Evolutionary conservation across 2,329 filamentous ascomycete species (phyloP).

Genomic region (Daldinia eschscholtzii): DNA sequence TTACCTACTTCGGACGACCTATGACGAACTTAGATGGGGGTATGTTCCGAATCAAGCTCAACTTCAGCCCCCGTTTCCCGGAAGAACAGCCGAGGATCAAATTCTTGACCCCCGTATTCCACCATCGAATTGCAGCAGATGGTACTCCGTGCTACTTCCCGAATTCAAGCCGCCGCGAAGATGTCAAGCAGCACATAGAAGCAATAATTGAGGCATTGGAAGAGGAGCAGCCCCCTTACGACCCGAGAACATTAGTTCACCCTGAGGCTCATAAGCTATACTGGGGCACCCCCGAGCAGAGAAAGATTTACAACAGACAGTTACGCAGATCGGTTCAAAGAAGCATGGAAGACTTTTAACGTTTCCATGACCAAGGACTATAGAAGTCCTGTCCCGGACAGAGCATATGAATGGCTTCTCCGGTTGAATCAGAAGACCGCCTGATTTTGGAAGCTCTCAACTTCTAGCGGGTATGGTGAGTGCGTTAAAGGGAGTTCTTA

Average conservation of each 20-base stretch:
- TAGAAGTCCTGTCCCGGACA: not conserved
- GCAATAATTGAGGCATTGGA: slow-evolving; percentile 86
- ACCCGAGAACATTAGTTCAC: slow-evolving; percentile 88
- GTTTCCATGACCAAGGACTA: slow-evolving; percentile 17
- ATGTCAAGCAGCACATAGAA: slow-evolving; percentile 85
- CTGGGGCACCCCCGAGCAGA: slow-evolving; percentile 84
- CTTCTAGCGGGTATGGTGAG: slow-evolving; percentile 17
- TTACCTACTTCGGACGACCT: slow-evolving; percentile 91
- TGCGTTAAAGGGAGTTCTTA: slow-evolving; percentile 24
- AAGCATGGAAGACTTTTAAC: slow-evolving; percentile 69
- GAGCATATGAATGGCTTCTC: slow-evolving; percentile 12
- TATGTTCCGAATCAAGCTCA: slow-evolving; percentile 83
- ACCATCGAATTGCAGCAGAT: slow-evolving; percentile 84
- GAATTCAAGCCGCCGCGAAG: slow-evolving; percentile 71
- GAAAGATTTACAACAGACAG: slow-evolving; percentile 85
- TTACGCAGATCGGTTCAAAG: slow-evolving; percentile 82
- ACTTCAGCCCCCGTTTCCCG: slow-evolving; percentile 87
- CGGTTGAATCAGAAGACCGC: slow-evolving; percentile 19
- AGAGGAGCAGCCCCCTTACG: slow-evolving; percentile 88
- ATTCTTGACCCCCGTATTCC: slow-evolving; percentile 86
- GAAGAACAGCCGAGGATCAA: slow-evolving; percentile 87
- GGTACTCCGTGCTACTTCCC: slow-evolving; percentile 88
- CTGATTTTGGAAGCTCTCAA: slow-evolving; percentile 16
- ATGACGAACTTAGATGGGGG: slow-evolving; percentile 96
- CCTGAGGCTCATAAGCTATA: slow-evolving; percentile 87